Base-by-base conservation (phyloP, 2,329 filamentous ascomycete species). In the Calonectria ilicicola region DNA sequence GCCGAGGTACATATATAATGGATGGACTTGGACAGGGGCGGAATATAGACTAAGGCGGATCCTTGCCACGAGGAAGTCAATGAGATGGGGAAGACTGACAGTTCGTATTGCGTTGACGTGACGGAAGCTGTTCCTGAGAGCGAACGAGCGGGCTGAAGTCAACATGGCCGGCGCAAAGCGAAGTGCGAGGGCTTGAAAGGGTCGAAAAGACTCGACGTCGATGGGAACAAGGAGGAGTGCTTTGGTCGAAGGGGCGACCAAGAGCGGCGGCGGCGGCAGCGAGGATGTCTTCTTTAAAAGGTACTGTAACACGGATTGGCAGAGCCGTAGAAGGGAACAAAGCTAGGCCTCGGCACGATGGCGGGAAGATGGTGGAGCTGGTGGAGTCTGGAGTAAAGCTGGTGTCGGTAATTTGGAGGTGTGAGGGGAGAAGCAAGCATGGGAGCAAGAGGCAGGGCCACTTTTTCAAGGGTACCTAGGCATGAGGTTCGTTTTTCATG, bases 91-190 rank as follows among this genome's bases (percentile, higher is more conserved):
- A 19, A 63, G 56, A 78, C 78, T 77, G 42, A 80, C 78, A 27
- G 77, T 72, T 69, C 78, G 78, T 67, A 81, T 73, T 74, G 78
- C 79, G 63, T 72, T 78, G 72, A 82, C 73, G 73, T 78, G 78
- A 78, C 79, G 81, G 76, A 82, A 77, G 74, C 78, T 82, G 74
- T 80, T 83, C 78, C 82, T 83, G 69, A 84, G 74, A 74, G 77
- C 77, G 69, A 78, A 74, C 63, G 82, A 80, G 75, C 82, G 82
- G 69, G 79, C 77, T 75, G 78, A 78, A 76, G 79, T 79, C 72
- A 83, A 84, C 83, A 84, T 84, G 80, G 81, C 82, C 81, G 73
- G 73, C 69, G 32, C 64, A 40, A 44, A 63, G 60, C 58, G 64
- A 46, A 60, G 23, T 60, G 63, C 42, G 29, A 46, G 47, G 42